These are phyloP conservation scores for Leccinum subspadiceum DNA, from an alignment of 1,284 basidiomycete species.

Conservation along the genomic window DNA sequence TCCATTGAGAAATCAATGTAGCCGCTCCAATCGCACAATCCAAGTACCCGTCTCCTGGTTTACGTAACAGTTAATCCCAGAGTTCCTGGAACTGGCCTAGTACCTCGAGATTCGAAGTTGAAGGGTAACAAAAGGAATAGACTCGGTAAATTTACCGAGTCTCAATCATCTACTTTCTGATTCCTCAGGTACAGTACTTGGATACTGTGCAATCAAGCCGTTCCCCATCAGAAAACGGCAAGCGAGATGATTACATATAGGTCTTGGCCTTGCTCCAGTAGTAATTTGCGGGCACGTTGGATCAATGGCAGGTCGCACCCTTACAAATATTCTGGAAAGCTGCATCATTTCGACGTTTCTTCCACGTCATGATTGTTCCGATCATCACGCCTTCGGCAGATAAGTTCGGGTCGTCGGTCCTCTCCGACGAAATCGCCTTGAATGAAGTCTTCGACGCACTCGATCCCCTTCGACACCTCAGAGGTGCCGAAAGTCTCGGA, in stretches of 20 bases:
- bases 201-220: not conserved
- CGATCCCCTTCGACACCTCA: constrained; percentile 67
- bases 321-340: not conserved
- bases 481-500: constrained; percentile 35
- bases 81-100: no score
- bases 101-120: not conserved
- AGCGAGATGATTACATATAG: not conserved
- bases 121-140: not conserved
- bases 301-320: not conserved
- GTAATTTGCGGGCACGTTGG: not conserved
- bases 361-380: constrained; percentile 9
- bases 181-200: not conserved
- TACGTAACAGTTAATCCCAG: not conserved
- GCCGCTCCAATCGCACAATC: no score
- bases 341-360: not conserved
- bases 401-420: constrained; percentile 11
- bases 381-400: not conserved
- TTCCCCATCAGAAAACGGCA: not conserved
- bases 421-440: constrained; percentile 37
- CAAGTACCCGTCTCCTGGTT: not conserved
- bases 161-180: not conserved
- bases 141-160: not conserved
- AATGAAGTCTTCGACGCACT: constrained; percentile 56
- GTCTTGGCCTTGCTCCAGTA: not conserved
- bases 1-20: no score